Evolutionary conservation across 1,139 yeast genomes (phyloP), one percentile per base, ranked within the genome.

Genomic region (Protomyces macrosporus): DNA sequence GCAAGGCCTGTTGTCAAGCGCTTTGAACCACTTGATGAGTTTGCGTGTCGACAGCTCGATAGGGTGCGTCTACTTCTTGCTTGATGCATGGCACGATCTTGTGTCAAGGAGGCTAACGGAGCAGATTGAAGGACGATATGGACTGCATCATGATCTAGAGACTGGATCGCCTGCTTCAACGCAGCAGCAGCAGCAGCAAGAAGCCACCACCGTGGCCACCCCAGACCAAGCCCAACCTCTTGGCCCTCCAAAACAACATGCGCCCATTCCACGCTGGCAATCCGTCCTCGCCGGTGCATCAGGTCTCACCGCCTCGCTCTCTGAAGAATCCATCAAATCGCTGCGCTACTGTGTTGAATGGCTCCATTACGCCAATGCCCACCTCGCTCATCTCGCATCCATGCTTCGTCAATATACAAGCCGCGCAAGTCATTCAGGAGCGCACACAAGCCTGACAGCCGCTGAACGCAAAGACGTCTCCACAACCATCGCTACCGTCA

Each of bases 361-460:
- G 67, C 78, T 89, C 66, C 84, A 86, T 71, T 79, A 88, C 55
- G 96, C 96, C 6, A 89, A 87, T 71, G 86, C 84, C 67, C 87
- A 85, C 67, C 80, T 51, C 86, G 87, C 71, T 87, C 88, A n/a
- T 76, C 76, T 63, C 81, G 79, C 64, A 77, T 88, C 59, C 91
- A 14, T 42, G 10, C 77, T 10, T 67, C 76, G 55, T 2, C 74
- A 77, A 51, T 77, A 77, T 66, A 81, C 79, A 64, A 80, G 79
- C 65, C 74, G 73, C 45, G 58, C 58, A 34, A 60, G 61, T 45
- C 66, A 63, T 63, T 23, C 23, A 23, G 67, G 66, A 56, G 64
- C 55, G 57, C 72, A 71, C 3, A 65, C 66, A 50, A 67, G 65
- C 30, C 68, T 69, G 67, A 73, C 71, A 33, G 71, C 69, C 66